Conservation (phyloP, 75 land plant species). For the Selaginella moellendorffii region DNA sequence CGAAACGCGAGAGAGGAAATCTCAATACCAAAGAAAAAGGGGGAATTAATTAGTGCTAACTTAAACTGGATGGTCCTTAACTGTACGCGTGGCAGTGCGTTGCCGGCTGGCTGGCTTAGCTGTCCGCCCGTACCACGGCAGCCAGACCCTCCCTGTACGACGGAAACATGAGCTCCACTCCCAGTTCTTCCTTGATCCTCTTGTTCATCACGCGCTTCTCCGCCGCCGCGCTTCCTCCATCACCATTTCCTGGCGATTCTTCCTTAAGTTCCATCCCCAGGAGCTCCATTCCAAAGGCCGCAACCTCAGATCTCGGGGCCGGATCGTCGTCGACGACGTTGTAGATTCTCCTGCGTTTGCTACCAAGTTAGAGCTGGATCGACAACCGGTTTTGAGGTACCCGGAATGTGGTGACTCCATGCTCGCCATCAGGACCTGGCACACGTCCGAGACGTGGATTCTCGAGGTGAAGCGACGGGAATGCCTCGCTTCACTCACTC, state of each 20-base stretch:
- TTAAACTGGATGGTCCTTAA: too few species aligned
- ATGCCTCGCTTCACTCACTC: background rate
- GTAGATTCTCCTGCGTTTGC: constrained; percentile 46
- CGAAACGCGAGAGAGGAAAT: too few species aligned
- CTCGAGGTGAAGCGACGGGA: constrained; percentile 51
- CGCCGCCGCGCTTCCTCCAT: background rate
- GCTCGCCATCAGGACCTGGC: constrained; percentile 59
- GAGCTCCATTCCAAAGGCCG: constrained; percentile 41
- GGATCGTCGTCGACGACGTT: constrained; percentile 93
- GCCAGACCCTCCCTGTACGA: constrained; percentile 51
- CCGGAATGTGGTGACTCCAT: constrained; percentile 29
- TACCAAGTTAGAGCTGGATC: too few species aligned
- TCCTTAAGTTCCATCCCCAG: constrained; percentile 10
- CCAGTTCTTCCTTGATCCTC: constrained; percentile 61
- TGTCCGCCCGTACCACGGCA: constrained; percentile 16
- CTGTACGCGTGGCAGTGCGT: too few species aligned
- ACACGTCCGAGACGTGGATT: constrained; percentile 83
- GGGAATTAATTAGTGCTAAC: too few species aligned
- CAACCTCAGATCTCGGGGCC: constrained; percentile 57
- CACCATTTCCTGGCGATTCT: background rate
- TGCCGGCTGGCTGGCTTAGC: too few species aligned
- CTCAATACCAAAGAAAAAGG: too few species aligned
- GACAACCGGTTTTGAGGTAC: too few species aligned
- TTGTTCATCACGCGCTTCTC: constrained; percentile 76
- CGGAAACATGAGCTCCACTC: constrained; percentile 49